Evolutionary conservation across 2,329 filamentous ascomycete species (phyloP).

Genomic region (Colletotrichum sp.): DNA sequence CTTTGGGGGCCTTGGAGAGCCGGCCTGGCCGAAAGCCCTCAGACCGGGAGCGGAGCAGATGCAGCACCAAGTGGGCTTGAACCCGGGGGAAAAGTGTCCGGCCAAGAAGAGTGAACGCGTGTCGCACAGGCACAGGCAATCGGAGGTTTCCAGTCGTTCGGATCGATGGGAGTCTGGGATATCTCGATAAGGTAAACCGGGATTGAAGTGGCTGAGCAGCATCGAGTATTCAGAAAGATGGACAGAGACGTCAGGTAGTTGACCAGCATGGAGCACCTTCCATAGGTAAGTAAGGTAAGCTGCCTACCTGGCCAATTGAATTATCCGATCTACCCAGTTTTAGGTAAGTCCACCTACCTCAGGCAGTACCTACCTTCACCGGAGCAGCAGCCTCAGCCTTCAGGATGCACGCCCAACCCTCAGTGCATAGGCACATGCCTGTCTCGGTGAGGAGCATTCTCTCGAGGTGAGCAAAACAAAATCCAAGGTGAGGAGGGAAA

Average conservation of each 20-base stretch:
- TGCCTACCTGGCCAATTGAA: background rate
- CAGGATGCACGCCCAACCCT: background rate
- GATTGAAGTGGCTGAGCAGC: background rate
- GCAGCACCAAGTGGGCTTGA: background rate
- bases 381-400: background rate
- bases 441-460: background rate
- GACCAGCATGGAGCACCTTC: background rate
- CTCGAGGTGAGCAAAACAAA: background rate
- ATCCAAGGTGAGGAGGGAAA: background rate
- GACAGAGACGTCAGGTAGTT: background rate
- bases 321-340: background rate
- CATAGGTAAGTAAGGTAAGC: background rate
- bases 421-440: background rate
- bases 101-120: background rate
- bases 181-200: background rate
- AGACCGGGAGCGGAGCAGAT: background rate
- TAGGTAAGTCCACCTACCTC: background rate
- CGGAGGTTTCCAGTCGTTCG: background rate
- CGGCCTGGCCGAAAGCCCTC: constrained; percentile 11
- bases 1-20: constrained; percentile 2
- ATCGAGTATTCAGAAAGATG: background rate
- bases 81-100: background rate
- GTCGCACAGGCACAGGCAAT: background rate
- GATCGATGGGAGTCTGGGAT: background rate
- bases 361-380: background rate